Conservation (phyloP, 2,329 filamentous ascomycete genomes). For the Colletotrichum tanaceti region DNA sequence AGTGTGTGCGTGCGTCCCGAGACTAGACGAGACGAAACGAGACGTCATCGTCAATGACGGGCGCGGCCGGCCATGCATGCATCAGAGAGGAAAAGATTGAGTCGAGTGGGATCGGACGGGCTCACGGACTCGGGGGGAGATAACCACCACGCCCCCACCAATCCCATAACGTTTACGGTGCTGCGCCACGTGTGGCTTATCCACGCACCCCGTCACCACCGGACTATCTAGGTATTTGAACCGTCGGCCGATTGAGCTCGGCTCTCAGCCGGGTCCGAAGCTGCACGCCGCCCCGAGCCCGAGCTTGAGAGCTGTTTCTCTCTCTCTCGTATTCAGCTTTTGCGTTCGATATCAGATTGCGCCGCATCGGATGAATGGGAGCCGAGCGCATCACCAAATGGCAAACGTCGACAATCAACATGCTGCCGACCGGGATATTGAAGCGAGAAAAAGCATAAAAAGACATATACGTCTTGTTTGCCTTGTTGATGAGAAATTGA, state of each 20-base stretch:
- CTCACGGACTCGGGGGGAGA: too few species aligned
- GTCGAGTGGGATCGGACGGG: too few species aligned
- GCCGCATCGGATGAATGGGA: not conserved
- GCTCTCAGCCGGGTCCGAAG: conserved; percentile 20
- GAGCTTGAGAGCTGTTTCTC: conserved; percentile 4
- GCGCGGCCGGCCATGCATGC: not conserved
- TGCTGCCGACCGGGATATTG: not conserved
- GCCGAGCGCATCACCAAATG: not conserved
- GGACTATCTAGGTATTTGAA: not conserved
- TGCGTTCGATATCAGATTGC: not conserved
- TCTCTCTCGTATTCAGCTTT: not conserved
- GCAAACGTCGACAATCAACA: not conserved
- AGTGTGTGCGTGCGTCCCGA: not conserved
- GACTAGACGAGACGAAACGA: not conserved
- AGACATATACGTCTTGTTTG: too few species aligned
- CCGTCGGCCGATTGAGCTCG: not conserved
- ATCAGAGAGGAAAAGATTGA: too few species aligned
- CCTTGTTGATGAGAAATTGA: not conserved
- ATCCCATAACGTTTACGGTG: not conserved
- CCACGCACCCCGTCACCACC: not conserved
- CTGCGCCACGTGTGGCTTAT: not conserved
- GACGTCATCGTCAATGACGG: conserved; percentile 32
- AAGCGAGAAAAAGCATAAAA: too few species aligned
- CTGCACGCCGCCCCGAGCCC: conserved; percentile 14
- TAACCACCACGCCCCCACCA: too few species aligned